Base-by-base conservation (phyloP, 306 rosid species). In the Sicyos baderoa region DNA sequence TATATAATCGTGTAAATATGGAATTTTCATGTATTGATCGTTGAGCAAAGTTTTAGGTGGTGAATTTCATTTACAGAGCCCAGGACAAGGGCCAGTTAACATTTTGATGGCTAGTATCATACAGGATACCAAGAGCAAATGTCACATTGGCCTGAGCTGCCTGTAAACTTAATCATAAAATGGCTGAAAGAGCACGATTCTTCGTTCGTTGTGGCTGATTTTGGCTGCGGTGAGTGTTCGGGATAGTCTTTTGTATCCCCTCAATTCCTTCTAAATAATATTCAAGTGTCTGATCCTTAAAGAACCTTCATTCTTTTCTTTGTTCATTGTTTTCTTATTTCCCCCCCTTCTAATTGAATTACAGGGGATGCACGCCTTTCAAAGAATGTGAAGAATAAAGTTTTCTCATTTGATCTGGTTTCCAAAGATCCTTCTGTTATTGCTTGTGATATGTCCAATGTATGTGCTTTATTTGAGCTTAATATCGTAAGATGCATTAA, bases 331-430 rank as follows among this genome's bases (percentile, higher is more conserved):
- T 35, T 8, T 35, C 42, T 35, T 35, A 35, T 35, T 35, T 71
- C 6, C 8, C 42, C 42, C 42, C 54, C 64, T 70, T 58, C 75
- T 13, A 7, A 35, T 72, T 70, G 25, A 75, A 16, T 63, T 82
- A n/a, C 77, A 91, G 97, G 98, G 67, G 96, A 93, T 75, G 98
- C 96, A 75, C 94, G 78, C 82, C 88, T 93, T 74, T 79, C 91
- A 18, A 85, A 88, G 77, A 84, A 74, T 72, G 87, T 89, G 82
- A 82, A 89, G 87, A 89, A 93, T 76, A 81, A 80, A 72, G 96
- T 93, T 76, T 90, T 79, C 82, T 93, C 99, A 72, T 79, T 93
- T 55, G 97, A 93, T 85, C 97, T 93, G 48, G 91, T 89, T 73
- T 84, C 99, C 60, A 82, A 79, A 37, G 95, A 85, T 77, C 90